These are phyloP conservation scores for Fraxinus quadrangulata DNA, from an alignment of 257 asterid species.

Conservation along the genomic window DNA sequence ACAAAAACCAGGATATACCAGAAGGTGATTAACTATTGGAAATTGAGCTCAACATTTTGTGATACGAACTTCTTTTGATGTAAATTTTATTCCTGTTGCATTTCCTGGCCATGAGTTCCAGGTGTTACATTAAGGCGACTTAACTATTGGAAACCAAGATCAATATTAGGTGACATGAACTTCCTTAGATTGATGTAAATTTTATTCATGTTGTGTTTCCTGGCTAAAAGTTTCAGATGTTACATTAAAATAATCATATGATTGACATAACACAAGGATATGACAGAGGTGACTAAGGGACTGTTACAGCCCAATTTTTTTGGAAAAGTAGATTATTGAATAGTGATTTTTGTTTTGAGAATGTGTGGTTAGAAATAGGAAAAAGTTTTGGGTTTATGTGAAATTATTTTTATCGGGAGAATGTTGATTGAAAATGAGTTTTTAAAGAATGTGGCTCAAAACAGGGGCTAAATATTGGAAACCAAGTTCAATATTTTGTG, in stretches of 20 bases:
- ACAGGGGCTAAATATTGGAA: no score
- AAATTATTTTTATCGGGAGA: no score
- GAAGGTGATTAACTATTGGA: neutral
- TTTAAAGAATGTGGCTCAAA: no score
- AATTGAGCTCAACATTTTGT: conserved; percentile 1
- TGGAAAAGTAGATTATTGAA: no score
- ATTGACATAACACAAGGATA: neutral
- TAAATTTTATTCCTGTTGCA: neutral
- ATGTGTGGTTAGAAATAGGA: no score
- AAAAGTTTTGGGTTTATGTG: no score
- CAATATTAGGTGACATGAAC: neutral
- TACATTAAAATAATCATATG: neutral
- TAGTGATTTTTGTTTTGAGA: no score
- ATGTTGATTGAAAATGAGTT: no score
- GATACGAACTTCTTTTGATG: conserved; percentile 1
- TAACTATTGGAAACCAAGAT: neutral
- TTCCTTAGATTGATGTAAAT: conserved; percentile 7
- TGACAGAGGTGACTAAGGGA: neutral
- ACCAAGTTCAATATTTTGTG: neutral
- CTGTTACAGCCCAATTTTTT: no score
- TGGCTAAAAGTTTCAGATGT: neutral
- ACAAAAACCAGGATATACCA: conserved; percentile 7
- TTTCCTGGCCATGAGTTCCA: neutral
- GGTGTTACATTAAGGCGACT: neutral
- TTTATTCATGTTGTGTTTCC: neutral